phyloP scores from a whole-genome alignment of 164 flowering plant species.

The Brasenia schreberi region DNA sequence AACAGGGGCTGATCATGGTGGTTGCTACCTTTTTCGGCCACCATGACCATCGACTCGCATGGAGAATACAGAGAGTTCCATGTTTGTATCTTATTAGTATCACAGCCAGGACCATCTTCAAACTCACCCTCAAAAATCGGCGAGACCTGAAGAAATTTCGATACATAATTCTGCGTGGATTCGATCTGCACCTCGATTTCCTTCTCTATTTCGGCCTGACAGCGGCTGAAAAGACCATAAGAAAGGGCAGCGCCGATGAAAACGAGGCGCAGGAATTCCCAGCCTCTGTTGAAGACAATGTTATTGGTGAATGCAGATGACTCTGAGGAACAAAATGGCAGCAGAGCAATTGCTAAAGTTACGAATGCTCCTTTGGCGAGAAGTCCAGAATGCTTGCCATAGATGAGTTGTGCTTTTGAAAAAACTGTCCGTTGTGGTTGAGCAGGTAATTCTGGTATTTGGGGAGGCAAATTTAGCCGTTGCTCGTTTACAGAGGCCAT shows the following conservation, averaged over 20 bases:
- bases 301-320: constrained; percentile 71
- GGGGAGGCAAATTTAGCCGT: constrained; percentile 7
- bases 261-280: constrained; percentile 87
- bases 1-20: constrained; percentile 37
- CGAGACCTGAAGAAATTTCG: constrained; percentile 63
- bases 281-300: constrained; percentile 35
- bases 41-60: constrained; percentile 41
- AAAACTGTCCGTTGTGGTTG: constrained; percentile 6
- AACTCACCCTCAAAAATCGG: constrained; percentile 70
- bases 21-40: constrained; percentile 32
- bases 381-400: constrained; percentile 23
- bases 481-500: constrained; percentile 29
- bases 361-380: constrained; percentile 34
- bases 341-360: constrained; percentile 21
- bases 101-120: constrained; percentile 28
- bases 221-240: constrained; percentile 72
- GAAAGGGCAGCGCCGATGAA: constrained; percentile 88
- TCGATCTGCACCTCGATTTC: constrained; percentile 27
- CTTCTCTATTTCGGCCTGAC: constrained; percentile 39
- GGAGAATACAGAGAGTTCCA: constrained; percentile 61
- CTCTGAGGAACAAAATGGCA: constrained; percentile 53
- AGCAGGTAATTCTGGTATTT: constrained; percentile 10
- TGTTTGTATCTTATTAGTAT: constrained; percentile 45
- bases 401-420: constrained; percentile 26
- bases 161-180: constrained; percentile 42